These are phyloP conservation scores for Asclepias syriaca DNA, from an alignment of 257 asterid species.

Conservation along the genomic window DNA sequence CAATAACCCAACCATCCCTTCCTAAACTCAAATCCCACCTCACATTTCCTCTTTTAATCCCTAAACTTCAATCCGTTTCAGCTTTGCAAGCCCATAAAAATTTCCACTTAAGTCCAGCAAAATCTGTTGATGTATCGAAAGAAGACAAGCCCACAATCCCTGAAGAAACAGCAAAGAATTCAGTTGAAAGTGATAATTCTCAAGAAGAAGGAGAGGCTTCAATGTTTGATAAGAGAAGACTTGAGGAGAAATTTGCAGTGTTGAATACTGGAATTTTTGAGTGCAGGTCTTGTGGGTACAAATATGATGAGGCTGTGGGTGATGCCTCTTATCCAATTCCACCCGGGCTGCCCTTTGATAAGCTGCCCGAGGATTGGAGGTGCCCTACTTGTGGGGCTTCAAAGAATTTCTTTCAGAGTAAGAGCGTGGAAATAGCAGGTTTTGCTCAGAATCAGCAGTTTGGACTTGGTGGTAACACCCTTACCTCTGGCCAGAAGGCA, in stretches of 20 bases:
- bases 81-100: conserved; percentile 19
- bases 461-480: conserved; percentile 89
- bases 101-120: conserved; percentile 18
- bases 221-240: conserved; percentile 37
- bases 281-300: conserved; percentile 84
- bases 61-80: conserved; percentile 34
- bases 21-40: conserved; percentile 28
- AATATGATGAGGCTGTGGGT: conserved; percentile 53
- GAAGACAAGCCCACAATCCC: conserved; percentile 55
- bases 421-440: conserved; percentile 90
- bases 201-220: conserved; percentile 24
- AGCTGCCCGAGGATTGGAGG: conserved; percentile 90
- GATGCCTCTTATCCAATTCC: conserved; percentile 92
- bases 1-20: conserved; percentile 24
- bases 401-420: conserved; percentile 74
- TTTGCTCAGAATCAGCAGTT: conserved; percentile 94
- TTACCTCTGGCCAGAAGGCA: conserved; percentile 88
- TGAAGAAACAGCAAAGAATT: conserved; percentile 26
- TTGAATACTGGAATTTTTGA: conserved; percentile 80
- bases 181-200: conserved; percentile 23
- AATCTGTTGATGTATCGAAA: conserved; percentile 69
- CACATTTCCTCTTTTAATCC: conserved; percentile 27
- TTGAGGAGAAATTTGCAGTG: conserved; percentile 88
- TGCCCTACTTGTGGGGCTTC: conserved; percentile 96
- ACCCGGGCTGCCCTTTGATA: conserved; percentile 73